Evolutionary conservation across 2,329 filamentous ascomycete genomes (phyloP), one percentile per base, ranked within the genome.

Genomic region (Verticillium longisporum): DNA sequence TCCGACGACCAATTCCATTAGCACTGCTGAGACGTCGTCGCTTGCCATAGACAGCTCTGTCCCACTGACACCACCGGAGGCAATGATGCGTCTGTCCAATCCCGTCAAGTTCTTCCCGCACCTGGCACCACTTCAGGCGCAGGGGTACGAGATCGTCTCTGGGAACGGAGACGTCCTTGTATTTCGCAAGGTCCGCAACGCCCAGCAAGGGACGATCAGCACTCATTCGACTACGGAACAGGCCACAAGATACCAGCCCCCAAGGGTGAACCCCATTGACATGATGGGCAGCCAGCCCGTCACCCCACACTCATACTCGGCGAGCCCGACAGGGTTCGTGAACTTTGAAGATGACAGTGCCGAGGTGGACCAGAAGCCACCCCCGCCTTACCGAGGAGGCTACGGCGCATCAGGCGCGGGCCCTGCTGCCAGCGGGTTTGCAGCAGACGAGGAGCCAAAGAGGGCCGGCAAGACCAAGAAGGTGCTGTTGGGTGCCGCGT

Each of bases 91-190:
- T 7, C 77, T 91, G 18, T 82, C 84, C 0, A 82, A 88, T 63
- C 86, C 88, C 0, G 78, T 82, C 57, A 84, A 85, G 65, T 91
- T 90, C 72, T 78, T 90, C 13, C 80, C 86, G 4, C 80, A 89
- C 65, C 86, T 91, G 61, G 75, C 77, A 3, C 72, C 78, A 1
- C 77, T 90, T 1, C 80, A 86, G 62, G 75, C 77, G 0, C 78
- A 88, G 60, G 88, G 88, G 0, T 91, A 86, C 64, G 87, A 89
- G 66, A 85, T 90, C 45, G 80, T 87, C 1, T 85, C 87, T 2
- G 87, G 86, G 1, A 78, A 78, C 56, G 82, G 81, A 6, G 81
- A 90, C 64, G 77, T 89, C 4, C 77, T 91, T 32, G 80, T 91
- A 4, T 88, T 90, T 68, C 85, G 85, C 64, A 87, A 88, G 71